phyloP scores from a whole-genome alignment of 148 eudicot genomes.

The Arbutus unedo region DNA sequence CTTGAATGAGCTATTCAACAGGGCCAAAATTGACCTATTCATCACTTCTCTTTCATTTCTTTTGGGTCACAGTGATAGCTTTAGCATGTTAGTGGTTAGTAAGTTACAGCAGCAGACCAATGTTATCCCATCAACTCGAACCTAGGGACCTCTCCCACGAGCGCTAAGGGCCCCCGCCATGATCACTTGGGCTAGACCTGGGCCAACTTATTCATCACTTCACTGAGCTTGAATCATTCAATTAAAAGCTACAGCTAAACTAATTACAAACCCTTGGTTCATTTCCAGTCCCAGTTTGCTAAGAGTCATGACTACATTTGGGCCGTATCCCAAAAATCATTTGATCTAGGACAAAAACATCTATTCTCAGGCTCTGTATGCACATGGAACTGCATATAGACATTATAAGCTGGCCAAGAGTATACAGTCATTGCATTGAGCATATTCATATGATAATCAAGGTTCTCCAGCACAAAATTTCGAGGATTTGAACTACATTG shows the following conservation, averaged over 20 bases:
- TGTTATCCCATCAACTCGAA: no score
- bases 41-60: neutral
- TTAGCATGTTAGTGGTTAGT: no score
- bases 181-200: no score
- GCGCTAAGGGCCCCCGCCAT: no score
- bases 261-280: neutral
- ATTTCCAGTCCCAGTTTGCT: constrained; percentile 1
- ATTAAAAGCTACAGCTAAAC: neutral
- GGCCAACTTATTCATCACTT: neutral
- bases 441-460: no score
- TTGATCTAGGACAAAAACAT: neutral
- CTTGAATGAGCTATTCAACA: constrained; percentile 5
- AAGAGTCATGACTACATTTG: neutral
- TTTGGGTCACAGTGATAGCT: no score
- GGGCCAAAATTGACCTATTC: neutral
- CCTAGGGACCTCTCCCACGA: no score
- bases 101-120: no score
- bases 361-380: neutral
- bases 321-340: neutral
- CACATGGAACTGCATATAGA: neutral
- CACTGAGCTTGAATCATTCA: neutral
- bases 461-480: no score
- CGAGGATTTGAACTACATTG: no score
- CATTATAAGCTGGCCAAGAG: neutral
- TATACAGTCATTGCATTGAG: no score